Base-by-base conservation (phyloP, 2,329 filamentous ascomycete genomes). In the Diaporthe helianthi region DNA sequence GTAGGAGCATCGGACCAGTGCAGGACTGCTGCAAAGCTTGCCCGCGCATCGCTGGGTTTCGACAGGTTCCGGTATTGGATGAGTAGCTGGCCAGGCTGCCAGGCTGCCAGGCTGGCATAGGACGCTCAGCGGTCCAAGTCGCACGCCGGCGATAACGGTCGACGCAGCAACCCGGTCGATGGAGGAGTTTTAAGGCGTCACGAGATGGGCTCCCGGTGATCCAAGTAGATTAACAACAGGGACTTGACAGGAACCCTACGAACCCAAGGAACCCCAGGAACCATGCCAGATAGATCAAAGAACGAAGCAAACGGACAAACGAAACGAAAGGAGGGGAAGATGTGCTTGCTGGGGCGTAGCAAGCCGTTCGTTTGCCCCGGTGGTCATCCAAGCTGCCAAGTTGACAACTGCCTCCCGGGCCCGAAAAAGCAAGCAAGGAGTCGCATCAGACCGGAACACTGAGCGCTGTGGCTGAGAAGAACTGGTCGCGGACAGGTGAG, bases 21-120 rank as follows among this genome's bases (percentile, higher is more conserved):
- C 69, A 67, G 67, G 51, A 51, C 61, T 71, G 61, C 69, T 71
- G 69, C 69, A 67, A 51, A 51, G 49, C 69, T 61, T 68, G 44
- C 51, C 60, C 60, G 66, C 54, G 46, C 65, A 44, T 44, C 36
- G 69, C 65, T 53, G 68, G 55, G 52, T 53, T 41, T 54, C 52
- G 65, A 66, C 51, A 24, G n/a, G 33, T 52, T 49, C 31, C 46
- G 58, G 49, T 47, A 19, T 54, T 52, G 31, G n/a, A 24, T n/a
- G 68, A 53, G 65, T 47, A 44, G 41, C 41, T 47, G n/a, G n/a
- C n/a, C n/a, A n/a, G n/a, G n/a, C n/a, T n/a, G n/a, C n/a, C n/a
- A n/a, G n/a, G n/a, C n/a, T n/a, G n/a, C n/a, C n/a, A n/a, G n/a
- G n/a, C n/a, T n/a, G 33, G 58, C 58, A 69, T 8, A 44, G 51